Conservation (phyloP, 306 rosid species). For the Dryas alaskensis region DNA sequence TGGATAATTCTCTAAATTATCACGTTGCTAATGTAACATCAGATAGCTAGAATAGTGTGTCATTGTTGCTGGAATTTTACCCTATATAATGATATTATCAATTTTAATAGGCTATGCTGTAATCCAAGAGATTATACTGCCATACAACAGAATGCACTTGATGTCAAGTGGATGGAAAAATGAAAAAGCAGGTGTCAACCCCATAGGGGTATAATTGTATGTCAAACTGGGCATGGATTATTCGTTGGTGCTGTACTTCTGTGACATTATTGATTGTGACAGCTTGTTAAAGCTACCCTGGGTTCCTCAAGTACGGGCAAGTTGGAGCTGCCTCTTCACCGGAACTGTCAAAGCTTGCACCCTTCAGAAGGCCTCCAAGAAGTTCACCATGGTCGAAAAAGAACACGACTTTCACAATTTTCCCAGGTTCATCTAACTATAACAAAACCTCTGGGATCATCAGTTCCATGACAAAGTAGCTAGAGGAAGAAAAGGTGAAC, state of each 20-base stretch:
- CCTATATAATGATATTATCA: background rate
- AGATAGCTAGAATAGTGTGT: no score
- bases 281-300: slow-evolving; percentile 28
- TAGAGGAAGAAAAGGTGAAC: background rate
- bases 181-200: background rate
- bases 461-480: background rate
- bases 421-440: slow-evolving; percentile 52
- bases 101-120: background rate
- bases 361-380: slow-evolving; percentile 59
- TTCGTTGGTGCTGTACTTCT: background rate
- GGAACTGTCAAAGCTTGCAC: slow-evolving; percentile 31
- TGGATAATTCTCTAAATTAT: background rate
- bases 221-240: background rate
- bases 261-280: background rate
- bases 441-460: background rate
- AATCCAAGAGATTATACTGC: background rate
- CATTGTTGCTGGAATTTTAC: no score
- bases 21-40: no score
- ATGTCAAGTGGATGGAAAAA: background rate
- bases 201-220: background rate
- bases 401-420: slow-evolving; percentile 59
- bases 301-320: slow-evolving; percentile 50
- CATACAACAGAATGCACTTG: background rate
- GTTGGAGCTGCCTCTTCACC: slow-evolving; percentile 31
- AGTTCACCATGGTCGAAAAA: slow-evolving; percentile 64